phyloP scores from a whole-genome alignment of 805 yeast genomes.

The Metschnikowia borealis region DNA sequence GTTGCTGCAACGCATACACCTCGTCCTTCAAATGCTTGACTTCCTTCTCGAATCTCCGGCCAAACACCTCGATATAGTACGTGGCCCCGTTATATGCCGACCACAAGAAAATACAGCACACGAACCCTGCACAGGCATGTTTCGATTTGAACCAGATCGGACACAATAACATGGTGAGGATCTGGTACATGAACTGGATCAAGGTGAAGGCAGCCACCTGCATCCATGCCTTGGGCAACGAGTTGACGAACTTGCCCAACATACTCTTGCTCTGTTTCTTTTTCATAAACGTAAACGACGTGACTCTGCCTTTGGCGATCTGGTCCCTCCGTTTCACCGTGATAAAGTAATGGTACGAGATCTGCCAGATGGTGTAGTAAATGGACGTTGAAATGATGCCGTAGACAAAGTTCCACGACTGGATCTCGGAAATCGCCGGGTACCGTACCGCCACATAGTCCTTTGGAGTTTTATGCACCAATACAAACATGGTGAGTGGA shows the following conservation, averaged over 20 bases:
- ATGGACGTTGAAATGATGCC: slow-evolving; percentile 78
- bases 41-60: slow-evolving; percentile 84
- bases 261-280: slow-evolving; percentile 60
- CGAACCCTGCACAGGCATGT: slow-evolving; percentile 60
- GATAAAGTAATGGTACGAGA: slow-evolving; percentile 84
- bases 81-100: slow-evolving; percentile 95
- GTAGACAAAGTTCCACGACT: slow-evolving; percentile 62
- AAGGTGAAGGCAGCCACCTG: slow-evolving; percentile 85
- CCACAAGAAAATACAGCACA: slow-evolving; percentile 66
- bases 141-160: slow-evolving; percentile 82
- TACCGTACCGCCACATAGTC: slow-evolving; percentile 55
- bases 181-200: slow-evolving; percentile 83
- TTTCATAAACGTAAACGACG: slow-evolving; percentile 82
- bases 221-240: slow-evolving; percentile 73
- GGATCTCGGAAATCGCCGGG: slow-evolving; percentile 71
- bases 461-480: slow-evolving; percentile 70
- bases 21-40: slow-evolving; percentile 68
- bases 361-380: slow-evolving; percentile 87
- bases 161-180: slow-evolving; percentile 81
- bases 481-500: slow-evolving; percentile 79
- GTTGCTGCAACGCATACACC: slow-evolving; percentile 55
- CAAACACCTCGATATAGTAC: slow-evolving; percentile 87
- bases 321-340: slow-evolving; percentile 75
- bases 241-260: slow-evolving; percentile 74
- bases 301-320: slow-evolving; percentile 79